Percentiles rank a stretch among this genome's conserved stretches.
phyloP scores from a whole-genome alignment of 163 green algal species.

The Smithsoniella earleae region DNA sequence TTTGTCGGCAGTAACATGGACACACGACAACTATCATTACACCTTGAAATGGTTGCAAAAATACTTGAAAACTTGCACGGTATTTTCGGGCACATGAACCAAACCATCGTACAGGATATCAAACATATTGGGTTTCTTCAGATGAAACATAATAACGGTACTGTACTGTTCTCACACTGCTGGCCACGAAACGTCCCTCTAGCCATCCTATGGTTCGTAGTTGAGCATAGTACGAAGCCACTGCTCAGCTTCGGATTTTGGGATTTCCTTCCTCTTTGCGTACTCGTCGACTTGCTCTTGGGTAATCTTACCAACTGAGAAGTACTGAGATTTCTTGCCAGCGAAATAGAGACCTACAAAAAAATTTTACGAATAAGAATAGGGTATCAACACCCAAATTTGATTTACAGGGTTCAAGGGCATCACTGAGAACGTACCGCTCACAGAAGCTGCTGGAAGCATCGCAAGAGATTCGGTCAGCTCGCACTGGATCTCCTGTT shows the following conservation, averaged over 20 bases:
- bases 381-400: background rate
- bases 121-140: no score
- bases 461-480: constrained; percentile 93
- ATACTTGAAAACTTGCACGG: no score
- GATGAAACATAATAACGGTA: no score
- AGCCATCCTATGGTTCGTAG: constrained; percentile 84
- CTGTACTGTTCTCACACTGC: no score
- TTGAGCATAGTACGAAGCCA: constrained; percentile 84
- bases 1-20: no score
- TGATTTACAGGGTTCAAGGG: background rate
- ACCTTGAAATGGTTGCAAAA: no score
- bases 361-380: background rate
- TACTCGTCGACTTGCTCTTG: constrained; percentile 87
- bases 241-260: constrained; percentile 62
- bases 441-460: constrained; percentile 63
- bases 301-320: constrained; percentile 95
- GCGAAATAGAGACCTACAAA: constrained; percentile 76
- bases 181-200: no score
- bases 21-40: no score
- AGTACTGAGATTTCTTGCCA: constrained; percentile 72
- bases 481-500: constrained; percentile 64
- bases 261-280: constrained; percentile 81
- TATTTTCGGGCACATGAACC: no score
- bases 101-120: no score
- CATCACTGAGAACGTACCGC: constrained; percentile 27